phyloP scores from a whole-genome alignment of 75 land plant genomes.

The Gnetum montanum region DNA sequence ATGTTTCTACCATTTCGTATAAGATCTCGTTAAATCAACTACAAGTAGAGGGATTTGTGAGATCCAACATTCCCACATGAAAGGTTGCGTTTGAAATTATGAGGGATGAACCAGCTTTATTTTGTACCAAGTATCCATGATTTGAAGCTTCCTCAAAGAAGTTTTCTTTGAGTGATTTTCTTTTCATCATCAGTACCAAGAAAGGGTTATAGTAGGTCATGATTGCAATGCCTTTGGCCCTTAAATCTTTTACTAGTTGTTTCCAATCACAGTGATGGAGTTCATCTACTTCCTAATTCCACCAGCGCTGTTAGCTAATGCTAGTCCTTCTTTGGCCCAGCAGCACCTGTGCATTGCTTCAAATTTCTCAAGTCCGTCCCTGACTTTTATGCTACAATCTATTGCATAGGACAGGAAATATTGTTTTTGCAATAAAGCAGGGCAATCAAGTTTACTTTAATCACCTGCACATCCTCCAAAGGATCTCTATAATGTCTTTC shows the following conservation, averaged over 20 bases:
- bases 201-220: conserved; percentile 93
- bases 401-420: too few species aligned
- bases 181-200: conserved; percentile 66
- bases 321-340: conserved; percentile 77
- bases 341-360: conserved; percentile 96
- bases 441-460: too few species aligned
- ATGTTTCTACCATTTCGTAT: conserved; percentile 56
- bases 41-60: conserved; percentile 80
- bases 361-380: too few species aligned
- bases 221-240: conserved; percentile 33
- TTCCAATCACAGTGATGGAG: conserved; percentile 56
- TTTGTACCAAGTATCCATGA: too few species aligned
- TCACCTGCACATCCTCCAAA: too few species aligned
- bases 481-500: too few species aligned
- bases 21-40: conserved; percentile 57
- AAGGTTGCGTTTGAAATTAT: conserved; percentile 86
- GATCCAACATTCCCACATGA: conserved; percentile 77
- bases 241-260: conserved; percentile 51
- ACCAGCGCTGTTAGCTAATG: conserved; percentile 86
- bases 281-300: conserved; percentile 93
- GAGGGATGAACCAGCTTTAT: conserved; percentile 51
- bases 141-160: conserved; percentile 64
- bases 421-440: too few species aligned
- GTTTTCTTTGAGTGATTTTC: conserved; percentile 34
- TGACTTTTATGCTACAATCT: too few species aligned